A percentile compares a stretch with the other conserved stretches of the same genome.
Conservation (phyloP, 108 stramenopile species). For the Fragilariopsis cylindrus region DNA sequence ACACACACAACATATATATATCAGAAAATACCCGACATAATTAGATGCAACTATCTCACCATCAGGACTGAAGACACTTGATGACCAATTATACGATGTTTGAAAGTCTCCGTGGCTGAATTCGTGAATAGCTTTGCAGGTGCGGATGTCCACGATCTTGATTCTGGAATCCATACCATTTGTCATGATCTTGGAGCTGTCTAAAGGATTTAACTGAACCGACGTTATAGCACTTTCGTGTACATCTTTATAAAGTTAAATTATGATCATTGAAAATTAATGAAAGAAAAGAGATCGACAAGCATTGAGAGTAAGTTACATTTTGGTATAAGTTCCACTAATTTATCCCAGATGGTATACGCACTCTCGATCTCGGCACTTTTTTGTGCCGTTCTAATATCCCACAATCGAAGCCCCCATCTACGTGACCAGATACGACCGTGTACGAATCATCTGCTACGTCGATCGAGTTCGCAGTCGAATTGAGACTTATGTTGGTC, state of each 20-base stretch:
- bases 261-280: not conserved
- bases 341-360: not conserved
- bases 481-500: constrained; percentile 68
- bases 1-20: constrained; percentile 4
- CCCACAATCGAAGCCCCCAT: constrained; percentile 83
- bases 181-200: constrained; percentile 59
- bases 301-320: not conserved
- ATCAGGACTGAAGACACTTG: constrained; percentile 74
- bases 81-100: constrained; percentile 36
- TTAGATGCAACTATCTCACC: constrained; percentile 31
- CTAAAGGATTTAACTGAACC: constrained; percentile 70
- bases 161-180: constrained; percentile 74
- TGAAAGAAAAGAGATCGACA: not conserved
- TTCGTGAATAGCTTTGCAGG: constrained; percentile 39
- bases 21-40: not conserved
- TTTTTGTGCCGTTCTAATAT: constrained; percentile 60
- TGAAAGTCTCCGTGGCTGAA: constrained; percentile 57
- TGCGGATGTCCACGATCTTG: constrained; percentile 73
- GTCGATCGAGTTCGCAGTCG: constrained; percentile 74
- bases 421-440: constrained; percentile 72
- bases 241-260: constrained; percentile 27
- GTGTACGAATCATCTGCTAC: constrained; percentile 39
- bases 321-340: too few species aligned
- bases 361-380: constrained; percentile 54
- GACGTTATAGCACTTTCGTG: constrained; percentile 78